Percentiles rank a stretch among this genome's conserved stretches.
These are phyloP conservation scores for Ophiocytium majus DNA, from an alignment of 352 stramenopile species.

Conservation along the genomic window DNA sequence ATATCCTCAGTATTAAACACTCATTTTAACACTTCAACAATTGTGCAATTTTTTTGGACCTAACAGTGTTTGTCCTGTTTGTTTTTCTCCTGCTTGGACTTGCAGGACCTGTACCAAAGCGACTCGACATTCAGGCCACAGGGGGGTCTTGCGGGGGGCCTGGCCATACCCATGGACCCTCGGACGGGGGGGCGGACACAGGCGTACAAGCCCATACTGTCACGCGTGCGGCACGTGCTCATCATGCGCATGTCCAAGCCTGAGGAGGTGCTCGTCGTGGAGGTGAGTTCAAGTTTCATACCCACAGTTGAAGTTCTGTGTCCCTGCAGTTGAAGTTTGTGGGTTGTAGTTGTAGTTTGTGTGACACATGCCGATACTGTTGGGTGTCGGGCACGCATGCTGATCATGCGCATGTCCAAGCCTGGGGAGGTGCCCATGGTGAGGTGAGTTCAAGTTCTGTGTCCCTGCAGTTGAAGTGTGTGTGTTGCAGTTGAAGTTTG, in stretches of 20 bases:
- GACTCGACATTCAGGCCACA: not conserved
- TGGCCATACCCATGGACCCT: not conserved
- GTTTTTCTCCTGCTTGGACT: too few species aligned
- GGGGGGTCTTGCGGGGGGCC: not conserved
- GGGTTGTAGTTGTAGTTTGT: too few species aligned
- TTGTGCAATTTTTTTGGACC: too few species aligned
- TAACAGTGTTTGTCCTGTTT: too few species aligned
- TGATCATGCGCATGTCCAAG: conserved; percentile 60
- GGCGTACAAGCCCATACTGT: conserved; percentile 75
- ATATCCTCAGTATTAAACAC: too few species aligned
- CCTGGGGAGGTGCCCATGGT: conserved; percentile 71
- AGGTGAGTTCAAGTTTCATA: too few species aligned
- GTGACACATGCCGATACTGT: conserved; percentile 81
- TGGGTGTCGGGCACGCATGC: conserved; percentile 90
- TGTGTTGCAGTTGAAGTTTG: too few species aligned
- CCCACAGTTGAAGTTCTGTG: too few species aligned
- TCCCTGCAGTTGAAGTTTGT: too few species aligned
- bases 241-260: conserved; percentile 21
- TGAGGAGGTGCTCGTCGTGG: conserved; percentile 75
- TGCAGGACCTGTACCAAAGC: conserved; percentile 19
- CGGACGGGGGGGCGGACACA: conserved; percentile 12
- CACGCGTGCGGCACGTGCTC: conserved; percentile 91
- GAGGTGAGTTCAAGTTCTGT: too few species aligned
- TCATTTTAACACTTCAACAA: too few species aligned
- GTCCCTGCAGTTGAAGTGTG: too few species aligned